A percentile compares a stretch with the other conserved stretches of the same genome.
Conservation (phyloP, 768 basidiomycete genomes). For the Russula vinacea region DNA sequence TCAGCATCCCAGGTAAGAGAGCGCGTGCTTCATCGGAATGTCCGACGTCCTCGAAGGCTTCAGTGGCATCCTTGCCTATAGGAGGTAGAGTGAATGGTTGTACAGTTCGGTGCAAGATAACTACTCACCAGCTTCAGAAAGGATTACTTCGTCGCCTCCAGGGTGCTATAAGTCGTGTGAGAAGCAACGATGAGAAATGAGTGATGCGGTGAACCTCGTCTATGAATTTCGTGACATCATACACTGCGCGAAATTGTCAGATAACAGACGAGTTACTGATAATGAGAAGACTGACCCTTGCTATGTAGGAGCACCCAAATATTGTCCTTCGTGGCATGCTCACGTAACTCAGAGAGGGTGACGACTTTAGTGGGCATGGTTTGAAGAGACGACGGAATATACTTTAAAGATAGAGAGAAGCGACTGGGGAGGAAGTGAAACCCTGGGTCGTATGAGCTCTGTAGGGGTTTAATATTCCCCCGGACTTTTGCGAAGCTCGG, state of each 20-base stretch:
- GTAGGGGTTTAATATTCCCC: conserved; percentile 19
- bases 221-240: conserved; percentile 89
- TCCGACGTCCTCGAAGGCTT: conserved; percentile 98
- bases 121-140: conserved; percentile 81
- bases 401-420: conserved; percentile 26
- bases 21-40: conserved; percentile 98
- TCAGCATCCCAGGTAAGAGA: conserved; percentile 85
- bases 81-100: conserved; percentile 12
- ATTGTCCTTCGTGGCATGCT: conserved; percentile 67
- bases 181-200: background rate
- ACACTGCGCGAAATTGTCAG: conserved; percentile 54
- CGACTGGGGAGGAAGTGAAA: conserved; percentile 28
- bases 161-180: conserved; percentile 64
- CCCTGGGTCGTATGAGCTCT: conserved; percentile 1
- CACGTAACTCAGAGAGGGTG: conserved; percentile 73
- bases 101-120: conserved; percentile 2
- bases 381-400: conserved; percentile 9
- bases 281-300: conserved; percentile 56
- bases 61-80: conserved; percentile 89
- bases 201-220: conserved; percentile 65
- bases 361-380: conserved; percentile 49
- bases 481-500: conserved; percentile 23
- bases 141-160: conserved; percentile 96
- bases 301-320: conserved; percentile 81
- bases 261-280: conserved; percentile 23